Conservation (phyloP, 371 early-diverging fungal genomes). For the Smittium culicis region DNA sequence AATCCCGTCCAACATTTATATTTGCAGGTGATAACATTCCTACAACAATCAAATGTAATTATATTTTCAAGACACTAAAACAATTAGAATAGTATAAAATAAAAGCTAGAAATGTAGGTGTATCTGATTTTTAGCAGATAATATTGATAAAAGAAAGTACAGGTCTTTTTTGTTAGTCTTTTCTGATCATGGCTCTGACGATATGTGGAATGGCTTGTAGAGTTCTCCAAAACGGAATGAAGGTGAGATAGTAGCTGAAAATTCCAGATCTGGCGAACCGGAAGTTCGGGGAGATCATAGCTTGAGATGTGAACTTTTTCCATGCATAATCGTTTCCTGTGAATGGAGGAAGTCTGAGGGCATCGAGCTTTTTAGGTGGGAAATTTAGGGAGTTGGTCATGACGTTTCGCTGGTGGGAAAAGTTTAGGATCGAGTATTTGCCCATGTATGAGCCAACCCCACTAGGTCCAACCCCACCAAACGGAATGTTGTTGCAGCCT, state of each 20-base stretch:
- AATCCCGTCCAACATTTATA: no score
- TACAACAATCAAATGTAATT: no score
- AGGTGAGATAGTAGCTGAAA: slow-evolving; percentile 15
- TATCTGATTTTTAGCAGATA: no score
- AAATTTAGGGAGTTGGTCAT: slow-evolving; percentile 20
- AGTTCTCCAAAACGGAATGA: slow-evolving; percentile 24
- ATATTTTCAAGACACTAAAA: no score
- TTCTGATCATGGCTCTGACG: background rate
- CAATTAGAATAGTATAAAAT: no score
- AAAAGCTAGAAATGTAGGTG: no score
- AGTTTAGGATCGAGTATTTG: slow-evolving; percentile 50
- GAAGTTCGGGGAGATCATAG: slow-evolving; percentile 18
- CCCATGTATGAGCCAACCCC: slow-evolving; percentile 87
- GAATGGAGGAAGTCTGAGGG: slow-evolving; percentile 50
- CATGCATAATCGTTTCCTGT: slow-evolving; percentile 19
- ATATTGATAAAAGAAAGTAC: no score
- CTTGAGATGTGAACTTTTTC: slow-evolving; percentile 14
- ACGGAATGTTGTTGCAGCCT: slow-evolving; percentile 47
- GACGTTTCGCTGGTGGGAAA: slow-evolving; percentile 51
- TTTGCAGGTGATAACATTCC: no score
- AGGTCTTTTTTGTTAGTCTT: background rate
- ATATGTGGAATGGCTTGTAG: background rate
- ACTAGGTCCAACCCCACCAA: slow-evolving; percentile 82
- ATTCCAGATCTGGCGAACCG: slow-evolving; percentile 14
- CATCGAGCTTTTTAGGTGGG: slow-evolving; percentile 22